A percentile compares a stretch with the other conserved stretches of the same genome.
phyloP scores from a whole-genome alignment of 2,329 filamentous ascomycete species.

The Phoma sp. region DNA sequence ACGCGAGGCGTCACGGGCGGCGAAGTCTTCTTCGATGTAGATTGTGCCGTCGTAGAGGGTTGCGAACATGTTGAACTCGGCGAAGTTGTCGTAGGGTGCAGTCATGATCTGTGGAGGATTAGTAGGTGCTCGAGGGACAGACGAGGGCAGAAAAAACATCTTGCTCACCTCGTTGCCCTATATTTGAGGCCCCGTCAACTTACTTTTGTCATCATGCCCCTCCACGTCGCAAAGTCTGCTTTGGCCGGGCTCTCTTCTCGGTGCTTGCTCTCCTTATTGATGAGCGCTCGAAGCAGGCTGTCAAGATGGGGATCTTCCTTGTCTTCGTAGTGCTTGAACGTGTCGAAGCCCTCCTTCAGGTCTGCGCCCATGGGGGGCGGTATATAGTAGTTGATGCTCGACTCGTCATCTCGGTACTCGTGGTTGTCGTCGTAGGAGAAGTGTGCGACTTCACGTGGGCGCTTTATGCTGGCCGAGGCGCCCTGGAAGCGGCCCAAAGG shows the following conservation, averaged over 20 bases:
- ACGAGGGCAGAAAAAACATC: conserved; percentile 20
- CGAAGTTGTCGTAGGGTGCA: conserved; percentile 79
- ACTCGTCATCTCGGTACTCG: conserved; percentile 75
- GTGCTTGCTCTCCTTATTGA: conserved; percentile 72
- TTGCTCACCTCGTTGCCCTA: conserved; percentile 23
- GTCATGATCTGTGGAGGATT: conserved; percentile 73
- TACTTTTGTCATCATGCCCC: conserved; percentile 99
- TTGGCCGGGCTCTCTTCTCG: conserved; percentile 66
- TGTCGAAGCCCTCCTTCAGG: conserved; percentile 80
- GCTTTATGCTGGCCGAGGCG: conserved; percentile 43
- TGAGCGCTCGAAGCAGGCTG: conserved; percentile 77
- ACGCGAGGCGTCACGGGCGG: conserved; percentile 70
- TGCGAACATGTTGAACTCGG: conserved; percentile 93
- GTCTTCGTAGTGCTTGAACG: conserved; percentile 83
- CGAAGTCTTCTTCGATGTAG: conserved; percentile 91
- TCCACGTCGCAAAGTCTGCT: conserved; percentile 86
- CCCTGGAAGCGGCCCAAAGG: conserved; percentile 44
- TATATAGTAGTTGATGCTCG: conserved; percentile 88
- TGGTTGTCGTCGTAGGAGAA: conserved; percentile 94
- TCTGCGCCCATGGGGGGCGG: conserved; percentile 74
- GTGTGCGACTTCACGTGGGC: conserved; percentile 78
- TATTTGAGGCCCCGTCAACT: conserved; percentile 13
- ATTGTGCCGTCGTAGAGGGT: conserved; percentile 80
- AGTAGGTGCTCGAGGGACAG: neutral
- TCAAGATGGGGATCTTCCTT: conserved; percentile 86